These are phyloP conservation scores for Dendrocalamus sinicus DNA, from an alignment of 176 grass and related monocot species.

Conservation along the genomic window DNA sequence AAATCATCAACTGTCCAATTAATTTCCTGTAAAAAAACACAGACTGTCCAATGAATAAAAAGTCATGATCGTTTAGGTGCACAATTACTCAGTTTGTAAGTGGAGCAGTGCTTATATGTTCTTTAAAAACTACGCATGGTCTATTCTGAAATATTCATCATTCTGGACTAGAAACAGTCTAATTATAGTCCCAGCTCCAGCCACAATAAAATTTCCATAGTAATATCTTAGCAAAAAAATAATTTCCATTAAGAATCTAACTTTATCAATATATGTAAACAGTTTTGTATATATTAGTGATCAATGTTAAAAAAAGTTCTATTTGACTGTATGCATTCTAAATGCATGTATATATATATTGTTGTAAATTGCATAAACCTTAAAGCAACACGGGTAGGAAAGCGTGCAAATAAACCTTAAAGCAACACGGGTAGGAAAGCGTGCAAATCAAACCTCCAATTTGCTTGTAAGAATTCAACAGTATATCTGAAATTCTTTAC, in stretches of 20 bases:
- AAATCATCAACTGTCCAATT: conserved; percentile 12
- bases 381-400: not conserved
- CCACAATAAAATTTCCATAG: not conserved
- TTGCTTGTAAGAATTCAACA: not conserved
- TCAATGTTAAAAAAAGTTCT: not conserved
- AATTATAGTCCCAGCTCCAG: not conserved
- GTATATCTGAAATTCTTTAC: not conserved
- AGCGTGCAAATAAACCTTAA: not conserved
- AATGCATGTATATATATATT: too few relatives aligned
- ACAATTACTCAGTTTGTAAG: not conserved
- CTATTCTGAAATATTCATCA: not conserved
- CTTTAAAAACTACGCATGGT: not conserved
- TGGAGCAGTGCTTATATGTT: not conserved
- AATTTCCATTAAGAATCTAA: not conserved
- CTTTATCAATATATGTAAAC: not conserved
- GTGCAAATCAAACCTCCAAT: not conserved
- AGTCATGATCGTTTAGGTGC: not conserved
- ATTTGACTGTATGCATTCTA: not conserved
- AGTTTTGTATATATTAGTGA: not conserved
- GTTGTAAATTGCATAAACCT: not conserved
- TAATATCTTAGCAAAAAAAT: not conserved
- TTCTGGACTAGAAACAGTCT: not conserved
- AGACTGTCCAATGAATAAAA: not conserved
- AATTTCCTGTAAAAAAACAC: not conserved
- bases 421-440: too few relatives aligned